A percentile compares a stretch with the other conserved stretches of the same genome.
Conservation (phyloP, 805 yeast genomes). For the Priceomyces melissophilus region DNA sequence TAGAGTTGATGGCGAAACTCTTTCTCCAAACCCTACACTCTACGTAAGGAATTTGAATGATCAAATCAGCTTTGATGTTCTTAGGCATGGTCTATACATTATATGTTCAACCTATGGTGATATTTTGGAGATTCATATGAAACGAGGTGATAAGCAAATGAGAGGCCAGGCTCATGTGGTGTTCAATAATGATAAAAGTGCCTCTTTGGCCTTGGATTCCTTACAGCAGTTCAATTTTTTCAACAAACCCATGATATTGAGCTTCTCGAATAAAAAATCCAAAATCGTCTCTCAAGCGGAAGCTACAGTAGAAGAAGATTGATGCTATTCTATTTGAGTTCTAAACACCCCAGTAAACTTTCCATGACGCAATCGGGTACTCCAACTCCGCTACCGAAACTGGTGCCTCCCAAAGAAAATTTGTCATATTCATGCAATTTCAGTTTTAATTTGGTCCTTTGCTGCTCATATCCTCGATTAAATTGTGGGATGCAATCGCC, state of each 20-base stretch:
- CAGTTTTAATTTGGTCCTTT: conserved; percentile 33
- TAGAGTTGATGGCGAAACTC: background rate
- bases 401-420: conserved; percentile 73
- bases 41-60: conserved; percentile 61
- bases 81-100: conserved; percentile 55
- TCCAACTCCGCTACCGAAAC: conserved; percentile 73
- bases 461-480: conserved; percentile 60
- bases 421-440: conserved; percentile 32
- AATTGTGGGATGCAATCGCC: conserved; percentile 74
- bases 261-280: conserved; percentile 30
- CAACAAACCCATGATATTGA: conserved; percentile 47
- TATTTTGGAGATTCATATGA: conserved; percentile 48
- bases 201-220: conserved; percentile 48
- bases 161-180: conserved; percentile 70
- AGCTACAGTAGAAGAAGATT: conserved; percentile 1
- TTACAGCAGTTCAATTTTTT: conserved; percentile 50
- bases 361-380: conserved; percentile 82
- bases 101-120: conserved; percentile 65
- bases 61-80: conserved; percentile 39
- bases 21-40: conserved; percentile 41
- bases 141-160: conserved; percentile 34
- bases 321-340: conserved; percentile 5
- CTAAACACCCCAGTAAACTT: conserved; percentile 54
- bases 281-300: conserved; percentile 14
- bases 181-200: conserved; percentile 46